Evolutionary conservation across 306 rosid genomes (phyloP).

Genomic region (Rosa lucieae): DNA sequence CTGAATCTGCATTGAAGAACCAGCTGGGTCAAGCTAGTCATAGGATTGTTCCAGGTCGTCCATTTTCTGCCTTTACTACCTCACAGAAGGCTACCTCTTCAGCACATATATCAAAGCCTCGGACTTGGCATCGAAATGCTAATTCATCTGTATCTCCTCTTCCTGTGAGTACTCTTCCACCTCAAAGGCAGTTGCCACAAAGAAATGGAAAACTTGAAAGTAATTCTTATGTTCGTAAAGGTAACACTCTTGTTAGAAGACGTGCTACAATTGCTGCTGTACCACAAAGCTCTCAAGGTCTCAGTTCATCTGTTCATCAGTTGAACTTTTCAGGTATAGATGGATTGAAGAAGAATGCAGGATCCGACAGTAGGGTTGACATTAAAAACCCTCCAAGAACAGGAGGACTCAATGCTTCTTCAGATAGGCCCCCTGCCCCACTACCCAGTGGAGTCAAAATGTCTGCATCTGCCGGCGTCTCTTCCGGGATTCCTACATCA

Average conservation of each 20-base stretch:
- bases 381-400: constrained; percentile 32
- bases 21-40: constrained; percentile 36
- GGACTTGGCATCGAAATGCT: constrained; percentile 69
- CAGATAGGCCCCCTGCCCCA: constrained; percentile 46
- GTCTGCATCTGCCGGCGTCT: constrained; percentile 15
- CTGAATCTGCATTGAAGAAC: constrained; percentile 44
- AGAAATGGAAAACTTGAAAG: constrained; percentile 48
- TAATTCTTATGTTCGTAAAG: constrained; percentile 88
- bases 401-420: constrained; percentile 34
- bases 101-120: constrained; percentile 46
- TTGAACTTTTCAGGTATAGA: constrained; percentile 41
- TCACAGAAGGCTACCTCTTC: constrained; percentile 50
- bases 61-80: constrained; percentile 33
- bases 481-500: constrained; percentile 37
- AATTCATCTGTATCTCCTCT: constrained; percentile 34
- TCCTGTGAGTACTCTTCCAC: constrained; percentile 44
- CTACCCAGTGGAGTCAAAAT: constrained; percentile 33
- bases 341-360: constrained; percentile 41
- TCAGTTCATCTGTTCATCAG: constrained; percentile 35
- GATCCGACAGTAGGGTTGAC: constrained; percentile 44
- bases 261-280: constrained; percentile 51
- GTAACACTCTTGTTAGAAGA: constrained; percentile 85
- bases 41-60: constrained; percentile 33
- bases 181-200: constrained; percentile 46
- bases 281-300: constrained; percentile 39